A percentile compares a stretch with the other conserved stretches of the same genome.
Evolutionary conservation across 2,329 filamentous ascomycete genomes (phyloP).

Genomic region (Juglanconis juglandina): DNA sequence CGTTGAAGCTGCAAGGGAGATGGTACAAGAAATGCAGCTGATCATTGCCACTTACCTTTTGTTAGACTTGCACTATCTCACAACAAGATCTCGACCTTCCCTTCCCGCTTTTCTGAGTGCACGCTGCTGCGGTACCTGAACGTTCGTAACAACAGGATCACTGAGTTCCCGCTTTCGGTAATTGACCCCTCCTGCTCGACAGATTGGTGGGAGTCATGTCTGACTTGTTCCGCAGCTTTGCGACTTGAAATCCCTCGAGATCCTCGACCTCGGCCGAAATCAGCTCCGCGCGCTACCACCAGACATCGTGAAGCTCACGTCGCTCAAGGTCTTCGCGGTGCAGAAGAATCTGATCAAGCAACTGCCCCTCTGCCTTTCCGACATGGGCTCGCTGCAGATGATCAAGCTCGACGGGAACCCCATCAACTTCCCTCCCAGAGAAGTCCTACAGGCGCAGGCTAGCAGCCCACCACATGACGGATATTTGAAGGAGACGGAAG

Average conservation of each 20-base stretch:
- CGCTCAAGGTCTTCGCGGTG: slow-evolving; percentile 83
- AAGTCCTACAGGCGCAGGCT: slow-evolving; percentile 59
- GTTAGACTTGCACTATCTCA: slow-evolving; percentile 74
- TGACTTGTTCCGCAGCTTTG: slow-evolving; percentile 61
- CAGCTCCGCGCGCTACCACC: slow-evolving; percentile 74
- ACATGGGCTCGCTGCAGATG: slow-evolving; percentile 85
- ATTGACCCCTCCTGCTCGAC: slow-evolving; percentile 10
- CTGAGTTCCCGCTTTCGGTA: slow-evolving; percentile 58
- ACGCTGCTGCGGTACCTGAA: slow-evolving; percentile 77
- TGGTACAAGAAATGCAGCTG: slow-evolving; percentile 16
- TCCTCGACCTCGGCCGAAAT: slow-evolving; percentile 88
- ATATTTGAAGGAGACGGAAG: slow-evolving; percentile 58
- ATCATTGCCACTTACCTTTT: slow-evolving; percentile 17
- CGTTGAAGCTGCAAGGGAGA: slow-evolving; percentile 4
- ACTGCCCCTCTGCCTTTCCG: slow-evolving; percentile 77
- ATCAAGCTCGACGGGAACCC: slow-evolving; percentile 89
- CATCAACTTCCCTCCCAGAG: slow-evolving; percentile 72
- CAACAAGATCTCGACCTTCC: slow-evolving; percentile 69
- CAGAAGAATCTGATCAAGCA: slow-evolving; percentile 84
- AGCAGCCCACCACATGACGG: slow-evolving; percentile 54
- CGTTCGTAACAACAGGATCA: slow-evolving; percentile 71
- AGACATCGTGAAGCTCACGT: slow-evolving; percentile 76
- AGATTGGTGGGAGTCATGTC: slow-evolving; percentile 6
- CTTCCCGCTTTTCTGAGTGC: slow-evolving; percentile 69
- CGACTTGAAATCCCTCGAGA: slow-evolving; percentile 81